phyloP scores from a whole-genome alignment of 768 basidiomycete genomes.

The Naganishia onofrii region DNA sequence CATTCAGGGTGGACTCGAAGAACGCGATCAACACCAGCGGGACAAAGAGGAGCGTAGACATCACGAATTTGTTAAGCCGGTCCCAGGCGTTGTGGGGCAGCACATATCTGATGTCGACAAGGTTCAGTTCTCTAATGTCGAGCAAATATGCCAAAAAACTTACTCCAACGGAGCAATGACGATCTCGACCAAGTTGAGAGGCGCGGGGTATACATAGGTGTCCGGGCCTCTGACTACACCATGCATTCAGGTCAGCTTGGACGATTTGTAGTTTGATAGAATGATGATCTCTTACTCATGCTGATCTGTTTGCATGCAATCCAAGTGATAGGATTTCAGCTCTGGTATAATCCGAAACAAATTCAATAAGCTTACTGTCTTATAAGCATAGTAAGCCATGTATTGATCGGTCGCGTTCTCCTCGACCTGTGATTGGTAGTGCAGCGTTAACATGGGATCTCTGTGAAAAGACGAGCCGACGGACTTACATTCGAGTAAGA shows the following conservation, averaged over 20 bases:
- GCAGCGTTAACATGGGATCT: neutral
- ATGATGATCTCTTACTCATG: constrained; percentile 37
- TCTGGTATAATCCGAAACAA: too few relatives aligned
- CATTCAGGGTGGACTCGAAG: constrained; percentile 64
- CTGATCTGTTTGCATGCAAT: constrained; percentile 32
- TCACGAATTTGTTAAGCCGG: constrained; percentile 74
- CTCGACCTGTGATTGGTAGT: constrained; percentile 29
- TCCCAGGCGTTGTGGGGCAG: constrained; percentile 62
- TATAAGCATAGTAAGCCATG: constrained; percentile 82
- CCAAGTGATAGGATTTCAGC: neutral
- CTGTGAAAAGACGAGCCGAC: too few relatives aligned
- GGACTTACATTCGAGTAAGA: constrained; percentile 30
- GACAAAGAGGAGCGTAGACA: constrained; percentile 76
- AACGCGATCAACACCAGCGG: constrained; percentile 72
- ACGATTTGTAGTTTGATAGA: too few relatives aligned
- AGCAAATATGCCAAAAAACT: constrained; percentile 45
- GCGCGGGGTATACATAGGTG: constrained; percentile 69
- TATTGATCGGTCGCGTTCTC: constrained; percentile 83
- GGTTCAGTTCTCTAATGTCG: constrained; percentile 26
- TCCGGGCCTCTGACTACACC: constrained; percentile 48
- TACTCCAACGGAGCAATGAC: constrained; percentile 83
- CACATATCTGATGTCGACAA: constrained; percentile 41
- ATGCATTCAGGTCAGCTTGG: neutral
- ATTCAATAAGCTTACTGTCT: constrained; percentile 62
- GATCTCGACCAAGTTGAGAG: constrained; percentile 83